phyloP scores from a whole-genome alignment of 2,329 filamentous ascomycete species.

The Grosmannia clavigera region DNA sequence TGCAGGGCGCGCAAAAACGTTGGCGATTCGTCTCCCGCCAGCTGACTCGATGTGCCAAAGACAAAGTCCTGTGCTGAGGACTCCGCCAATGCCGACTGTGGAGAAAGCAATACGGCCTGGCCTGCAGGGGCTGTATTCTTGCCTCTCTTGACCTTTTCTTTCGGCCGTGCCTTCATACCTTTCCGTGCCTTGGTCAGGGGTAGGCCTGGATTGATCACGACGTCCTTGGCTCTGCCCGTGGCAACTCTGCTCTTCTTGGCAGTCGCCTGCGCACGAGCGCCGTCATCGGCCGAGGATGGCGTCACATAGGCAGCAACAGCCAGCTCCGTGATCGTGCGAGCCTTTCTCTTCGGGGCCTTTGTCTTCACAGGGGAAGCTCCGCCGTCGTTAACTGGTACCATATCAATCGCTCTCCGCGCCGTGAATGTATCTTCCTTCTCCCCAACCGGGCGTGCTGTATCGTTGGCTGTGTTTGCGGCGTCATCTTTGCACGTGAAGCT shows the following conservation, averaged over 20 bases:
- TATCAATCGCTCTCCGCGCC: constrained; percentile 45
- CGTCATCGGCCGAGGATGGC: background rate
- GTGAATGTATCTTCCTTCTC: constrained; percentile 21
- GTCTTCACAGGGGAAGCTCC: constrained; percentile 23
- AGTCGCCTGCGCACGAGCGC: background rate
- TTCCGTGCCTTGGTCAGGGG: constrained; percentile 20
- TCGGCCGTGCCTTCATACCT: constrained; percentile 25
- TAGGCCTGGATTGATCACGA: constrained; percentile 17
- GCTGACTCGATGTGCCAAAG: constrained; percentile 77
- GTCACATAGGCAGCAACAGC: constrained; percentile 57
- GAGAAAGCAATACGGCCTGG: constrained; percentile 51
- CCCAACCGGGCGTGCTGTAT: background rate
- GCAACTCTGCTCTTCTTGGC: background rate
- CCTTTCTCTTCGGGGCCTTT: constrained; percentile 53
- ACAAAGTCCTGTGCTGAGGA: constrained; percentile 62
- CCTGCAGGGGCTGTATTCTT: constrained; percentile 25
- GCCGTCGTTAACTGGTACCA: constrained; percentile 23
- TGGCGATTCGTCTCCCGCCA: constrained; percentile 61
- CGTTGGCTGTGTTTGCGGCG: background rate
- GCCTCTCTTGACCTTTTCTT: constrained; percentile 11
- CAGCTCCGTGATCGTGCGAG: constrained; percentile 64
- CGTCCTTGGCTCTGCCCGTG: constrained; percentile 13
- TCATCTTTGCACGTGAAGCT: constrained; percentile 10
- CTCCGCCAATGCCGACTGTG: constrained; percentile 52
- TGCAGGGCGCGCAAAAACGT: constrained; percentile 51